Evolutionary conservation across 495 filamentous ascomycete genomes (phyloP).

Genomic region (Staphylotrichum longicolle): DNA sequence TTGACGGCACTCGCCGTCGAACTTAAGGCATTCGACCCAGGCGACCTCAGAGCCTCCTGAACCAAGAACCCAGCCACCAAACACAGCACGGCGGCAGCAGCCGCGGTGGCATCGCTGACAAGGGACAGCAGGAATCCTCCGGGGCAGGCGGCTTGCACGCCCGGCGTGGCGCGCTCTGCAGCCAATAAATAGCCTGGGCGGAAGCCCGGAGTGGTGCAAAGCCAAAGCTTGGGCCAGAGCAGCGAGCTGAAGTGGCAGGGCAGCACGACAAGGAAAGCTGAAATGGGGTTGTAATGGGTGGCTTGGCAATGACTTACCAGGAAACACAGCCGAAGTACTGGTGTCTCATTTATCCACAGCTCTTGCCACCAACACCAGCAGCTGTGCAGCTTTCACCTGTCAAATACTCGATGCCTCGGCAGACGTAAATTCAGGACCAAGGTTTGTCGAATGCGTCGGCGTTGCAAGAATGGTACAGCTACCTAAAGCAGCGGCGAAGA

Average conservation of each 20-base stretch:
- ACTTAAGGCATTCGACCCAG: neutral
- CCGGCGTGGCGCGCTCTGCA: neutral
- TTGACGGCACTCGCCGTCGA: neutral
- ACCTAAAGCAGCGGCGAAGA: too few species aligned
- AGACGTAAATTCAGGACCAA: too few species aligned
- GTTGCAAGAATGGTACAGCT: too few species aligned
- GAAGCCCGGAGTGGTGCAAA: neutral
- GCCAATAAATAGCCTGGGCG: neutral
- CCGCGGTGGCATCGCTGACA: neutral
- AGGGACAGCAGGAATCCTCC: neutral
- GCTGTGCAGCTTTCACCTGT: too few species aligned
- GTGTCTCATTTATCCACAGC: neutral
- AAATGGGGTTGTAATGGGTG: conserved; percentile 9
- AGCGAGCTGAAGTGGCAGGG: neutral
- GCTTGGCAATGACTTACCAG: conserved; percentile 13
- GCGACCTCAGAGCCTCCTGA: neutral
- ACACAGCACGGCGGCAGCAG: conserved; percentile 1
- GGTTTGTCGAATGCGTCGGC: too few species aligned
- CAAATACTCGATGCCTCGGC: too few species aligned
- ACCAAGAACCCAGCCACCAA: neutral
- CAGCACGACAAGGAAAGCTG: conserved; percentile 9
- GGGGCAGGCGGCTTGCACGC: neutral
- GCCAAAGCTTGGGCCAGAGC: conserved; percentile 2
- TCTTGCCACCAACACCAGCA: neutral
- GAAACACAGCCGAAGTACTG: neutral